Conservation (phyloP, 1,284 basidiomycete species). For the Pseudozyma flocculosa region DNA sequence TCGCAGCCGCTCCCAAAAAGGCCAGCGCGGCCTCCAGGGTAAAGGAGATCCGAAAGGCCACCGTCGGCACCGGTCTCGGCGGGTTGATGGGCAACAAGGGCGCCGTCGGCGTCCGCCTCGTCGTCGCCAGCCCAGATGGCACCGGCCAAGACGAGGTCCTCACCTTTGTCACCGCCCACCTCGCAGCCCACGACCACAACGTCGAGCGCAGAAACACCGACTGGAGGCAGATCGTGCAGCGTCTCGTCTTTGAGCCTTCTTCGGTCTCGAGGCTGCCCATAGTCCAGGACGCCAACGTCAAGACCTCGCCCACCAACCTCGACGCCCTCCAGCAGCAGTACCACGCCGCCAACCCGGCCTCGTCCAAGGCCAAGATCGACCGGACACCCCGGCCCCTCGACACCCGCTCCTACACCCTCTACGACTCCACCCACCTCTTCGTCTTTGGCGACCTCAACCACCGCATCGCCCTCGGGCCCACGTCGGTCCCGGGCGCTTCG, state of each 20-base stretch:
- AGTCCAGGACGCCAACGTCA: constrained; percentile 15
- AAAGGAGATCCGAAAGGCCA: constrained; percentile 50
- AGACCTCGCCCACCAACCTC: constrained; percentile 19
- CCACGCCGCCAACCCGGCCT: constrained; percentile 62
- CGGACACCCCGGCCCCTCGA: constrained; percentile 45
- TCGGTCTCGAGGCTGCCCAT: constrained; percentile 30
- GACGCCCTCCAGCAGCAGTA: constrained; percentile 56
- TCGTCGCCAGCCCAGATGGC: constrained; percentile 61
- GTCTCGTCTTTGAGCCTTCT: constrained; percentile 69
- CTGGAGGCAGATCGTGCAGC: constrained; percentile 74
- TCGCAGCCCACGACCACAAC: constrained; percentile 78
- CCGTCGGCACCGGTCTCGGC: constrained; percentile 55
- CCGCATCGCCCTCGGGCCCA: constrained; percentile 46
- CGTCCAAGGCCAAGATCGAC: constrained; percentile 71
- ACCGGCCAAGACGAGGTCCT: constrained; percentile 33
- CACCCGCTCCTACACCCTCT: constrained; percentile 41
- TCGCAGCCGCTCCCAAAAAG: constrained; percentile 63
- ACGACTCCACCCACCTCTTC: constrained; percentile 57
- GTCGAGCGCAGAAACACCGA: constrained; percentile 74
- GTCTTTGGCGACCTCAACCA: constrained; percentile 59
- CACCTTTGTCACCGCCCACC: constrained; percentile 89
- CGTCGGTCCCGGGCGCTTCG: constrained; percentile 7
- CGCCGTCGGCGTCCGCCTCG: constrained; percentile 83
- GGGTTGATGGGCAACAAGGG: constrained; percentile 87
- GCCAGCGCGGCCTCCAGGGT: constrained; percentile 61